These are phyloP conservation scores for Coniella lustricola DNA, from an alignment of 2,329 filamentous ascomycete species.

Conservation along the genomic window DNA sequence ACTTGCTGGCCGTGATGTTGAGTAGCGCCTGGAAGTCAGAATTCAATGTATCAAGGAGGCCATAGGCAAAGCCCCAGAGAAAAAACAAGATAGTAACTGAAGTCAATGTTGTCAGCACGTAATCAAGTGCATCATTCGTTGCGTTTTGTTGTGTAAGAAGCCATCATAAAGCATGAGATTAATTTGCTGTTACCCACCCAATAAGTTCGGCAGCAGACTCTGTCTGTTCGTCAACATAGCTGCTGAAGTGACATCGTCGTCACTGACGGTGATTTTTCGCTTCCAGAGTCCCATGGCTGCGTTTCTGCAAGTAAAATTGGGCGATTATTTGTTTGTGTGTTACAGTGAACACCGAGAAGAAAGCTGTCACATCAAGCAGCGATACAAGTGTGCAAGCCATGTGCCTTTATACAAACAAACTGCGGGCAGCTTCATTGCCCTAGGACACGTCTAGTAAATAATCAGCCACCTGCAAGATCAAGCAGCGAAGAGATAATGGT, in stretches of 20 bases:
- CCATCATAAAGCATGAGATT: too few relatives aligned
- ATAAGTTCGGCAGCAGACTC: constrained; percentile 26
- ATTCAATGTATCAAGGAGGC: constrained; percentile 23
- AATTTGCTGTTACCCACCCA: constrained; percentile 19
- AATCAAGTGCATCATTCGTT: too few relatives aligned
- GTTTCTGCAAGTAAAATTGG: not conserved
- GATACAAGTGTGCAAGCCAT: not conserved
- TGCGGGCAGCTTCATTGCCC: not conserved
- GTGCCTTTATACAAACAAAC: not conserved
- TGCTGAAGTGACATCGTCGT: constrained; percentile 27
- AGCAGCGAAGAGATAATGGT: not conserved
- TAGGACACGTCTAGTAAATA: not conserved
- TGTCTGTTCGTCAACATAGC: constrained; percentile 26
- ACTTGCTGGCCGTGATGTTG: constrained; percentile 35
- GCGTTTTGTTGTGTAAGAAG: too few relatives aligned
- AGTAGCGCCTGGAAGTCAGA: constrained; percentile 29
- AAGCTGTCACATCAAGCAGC: not conserved
- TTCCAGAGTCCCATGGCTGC: constrained; percentile 23
- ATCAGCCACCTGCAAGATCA: not conserved
- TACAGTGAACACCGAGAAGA: too few relatives aligned
- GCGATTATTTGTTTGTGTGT: too few relatives aligned
- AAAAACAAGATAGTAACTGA: constrained; percentile 29
- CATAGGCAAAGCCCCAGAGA: constrained; percentile 31
- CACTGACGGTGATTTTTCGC: constrained; percentile 26
- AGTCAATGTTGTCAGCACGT: too few relatives aligned